Evolutionary conservation across 129 eudicot species (phyloP).

Genomic region (Helianthus tuberosus): DNA sequence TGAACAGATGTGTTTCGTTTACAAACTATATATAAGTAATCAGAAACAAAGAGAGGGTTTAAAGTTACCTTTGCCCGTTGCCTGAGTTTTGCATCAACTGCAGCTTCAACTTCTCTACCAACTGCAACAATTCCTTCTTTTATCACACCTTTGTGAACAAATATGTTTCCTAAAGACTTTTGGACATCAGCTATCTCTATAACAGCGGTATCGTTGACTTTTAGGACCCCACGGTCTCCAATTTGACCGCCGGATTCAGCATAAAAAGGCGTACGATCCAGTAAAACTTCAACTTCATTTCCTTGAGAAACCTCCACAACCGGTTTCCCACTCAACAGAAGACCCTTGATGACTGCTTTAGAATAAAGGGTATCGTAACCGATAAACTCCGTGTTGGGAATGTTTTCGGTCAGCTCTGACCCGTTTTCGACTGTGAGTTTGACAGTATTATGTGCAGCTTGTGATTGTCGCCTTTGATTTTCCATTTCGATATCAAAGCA

Average conservation of each 20-base stretch:
- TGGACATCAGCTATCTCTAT: constrained; percentile 86
- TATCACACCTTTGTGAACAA: constrained; percentile 84
- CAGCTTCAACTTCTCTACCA: constrained; percentile 83
- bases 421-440: constrained; percentile 77
- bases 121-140: constrained; percentile 69
- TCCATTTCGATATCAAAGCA: constrained; percentile 87
- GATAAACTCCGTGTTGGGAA: constrained; percentile 72
- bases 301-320: constrained; percentile 74
- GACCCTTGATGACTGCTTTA: constrained; percentile 68
- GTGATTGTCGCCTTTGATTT: constrained; percentile 89
- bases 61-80: constrained; percentile 79
- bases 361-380: constrained; percentile 73
- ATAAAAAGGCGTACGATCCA: constrained; percentile 85
- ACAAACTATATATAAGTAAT: neutral
- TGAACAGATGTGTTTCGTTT: constrained; percentile 14
- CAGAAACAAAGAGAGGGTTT: neutral
- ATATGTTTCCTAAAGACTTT: constrained; percentile 71
- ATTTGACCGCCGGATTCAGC: constrained; percentile 99
- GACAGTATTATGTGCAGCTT: constrained; percentile 89
- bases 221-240: constrained; percentile 81
- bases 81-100: constrained; percentile 78
- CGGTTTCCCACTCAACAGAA: constrained; percentile 70
- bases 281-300: constrained; percentile 78
- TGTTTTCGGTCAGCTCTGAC: constrained; percentile 55
- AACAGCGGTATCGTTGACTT: constrained; percentile 55